Evolutionary conservation across 768 basidiomycete genomes (phyloP).

Genomic region (Boletus rubroflammeus): DNA sequence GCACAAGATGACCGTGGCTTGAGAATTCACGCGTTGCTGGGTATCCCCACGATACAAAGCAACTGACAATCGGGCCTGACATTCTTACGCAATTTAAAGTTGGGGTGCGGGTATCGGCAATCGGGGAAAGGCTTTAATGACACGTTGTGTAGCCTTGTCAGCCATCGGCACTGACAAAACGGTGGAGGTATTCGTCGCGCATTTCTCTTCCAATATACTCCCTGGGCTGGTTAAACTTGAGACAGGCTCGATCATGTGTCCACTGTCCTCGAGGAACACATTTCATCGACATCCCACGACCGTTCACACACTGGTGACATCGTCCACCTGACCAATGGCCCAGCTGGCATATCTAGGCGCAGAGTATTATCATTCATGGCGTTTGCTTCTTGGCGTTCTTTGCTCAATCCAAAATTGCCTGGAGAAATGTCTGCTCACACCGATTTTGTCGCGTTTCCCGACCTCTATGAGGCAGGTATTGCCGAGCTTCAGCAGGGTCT

Average conservation of each 20-base stretch:
- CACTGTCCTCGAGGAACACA: background rate
- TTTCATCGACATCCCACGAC: background rate
- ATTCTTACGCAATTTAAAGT: background rate
- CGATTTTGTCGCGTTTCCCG: constrained; percentile 37
- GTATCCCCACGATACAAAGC: background rate
- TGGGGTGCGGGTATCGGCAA: background rate
- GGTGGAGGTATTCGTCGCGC: background rate
- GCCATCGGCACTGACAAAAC: no score
- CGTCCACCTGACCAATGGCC: background rate
- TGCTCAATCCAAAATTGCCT: constrained; percentile 8
- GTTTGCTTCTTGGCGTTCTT: constrained; percentile 3
- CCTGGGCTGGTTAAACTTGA: background rate
- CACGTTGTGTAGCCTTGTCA: background rate
- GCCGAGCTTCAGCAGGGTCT: constrained; percentile 53
- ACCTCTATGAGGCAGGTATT: constrained; percentile 61
- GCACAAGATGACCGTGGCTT: background rate
- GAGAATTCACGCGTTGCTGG: background rate
- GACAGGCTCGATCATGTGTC: background rate
- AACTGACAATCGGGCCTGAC: no score
- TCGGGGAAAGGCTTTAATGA: no score
- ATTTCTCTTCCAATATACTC: background rate
- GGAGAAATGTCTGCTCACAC: constrained; percentile 11
- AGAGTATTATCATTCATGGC: background rate
- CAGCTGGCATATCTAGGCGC: background rate
- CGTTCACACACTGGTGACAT: background rate